Evolutionary conservation across 2,329 filamentous ascomycete genomes (phyloP).

Genomic region (Fusarium temperatum): DNA sequence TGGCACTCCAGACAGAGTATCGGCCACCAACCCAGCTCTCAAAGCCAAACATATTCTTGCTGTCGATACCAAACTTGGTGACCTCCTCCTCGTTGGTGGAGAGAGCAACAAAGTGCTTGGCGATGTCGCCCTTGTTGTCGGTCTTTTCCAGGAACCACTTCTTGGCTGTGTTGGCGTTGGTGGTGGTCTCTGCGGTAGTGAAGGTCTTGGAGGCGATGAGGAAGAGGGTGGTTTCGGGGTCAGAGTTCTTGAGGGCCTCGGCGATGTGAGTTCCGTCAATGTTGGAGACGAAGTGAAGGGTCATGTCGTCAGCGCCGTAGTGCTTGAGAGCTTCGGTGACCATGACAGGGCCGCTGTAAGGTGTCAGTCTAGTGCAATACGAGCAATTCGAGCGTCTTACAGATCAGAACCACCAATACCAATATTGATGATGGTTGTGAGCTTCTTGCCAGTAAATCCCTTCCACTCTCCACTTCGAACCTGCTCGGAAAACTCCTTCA

Average conservation of each 20-base stretch:
- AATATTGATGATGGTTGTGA: slow-evolving; percentile 95
- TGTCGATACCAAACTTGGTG: slow-evolving; percentile 98
- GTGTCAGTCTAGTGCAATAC: slow-evolving; percentile 5
- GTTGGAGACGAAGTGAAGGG: slow-evolving; percentile 98
- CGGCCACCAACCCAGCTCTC: slow-evolving; percentile 98
- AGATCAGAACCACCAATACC: slow-evolving; percentile 98
- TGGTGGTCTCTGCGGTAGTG: slow-evolving; percentile 96
- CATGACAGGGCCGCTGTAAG: slow-evolving; percentile 89
- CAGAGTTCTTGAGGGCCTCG: slow-evolving; percentile 86
- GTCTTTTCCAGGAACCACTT: slow-evolving; percentile 91
- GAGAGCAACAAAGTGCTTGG: slow-evolving; percentile 98
- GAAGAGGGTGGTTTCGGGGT: slow-evolving; percentile 99
- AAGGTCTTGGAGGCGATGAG: slow-evolving; percentile 99
- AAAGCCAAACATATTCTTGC: slow-evolving; percentile 99
- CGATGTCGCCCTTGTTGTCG: slow-evolving; percentile 81
- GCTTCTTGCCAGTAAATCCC: slow-evolving; percentile 95
- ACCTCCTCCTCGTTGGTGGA: slow-evolving; percentile 97
- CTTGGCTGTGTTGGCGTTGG: slow-evolving; percentile 98
- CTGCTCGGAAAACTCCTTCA: slow-evolving; percentile 98
- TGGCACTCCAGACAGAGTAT: slow-evolving; percentile 99
- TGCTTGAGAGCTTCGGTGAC: slow-evolving; percentile 97
- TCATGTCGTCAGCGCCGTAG: slow-evolving; percentile 87
- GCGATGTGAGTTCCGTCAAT: slow-evolving; percentile 98
- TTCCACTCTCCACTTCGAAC: slow-evolving; percentile 96
- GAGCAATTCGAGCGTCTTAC: slow-evolving; percentile 44